A percentile compares a stretch with the other conserved stretches of the same genome.
phyloP scores from a whole-genome alignment of 2,329 filamentous ascomycete genomes.

The Paramyrothecium roridum region DNA sequence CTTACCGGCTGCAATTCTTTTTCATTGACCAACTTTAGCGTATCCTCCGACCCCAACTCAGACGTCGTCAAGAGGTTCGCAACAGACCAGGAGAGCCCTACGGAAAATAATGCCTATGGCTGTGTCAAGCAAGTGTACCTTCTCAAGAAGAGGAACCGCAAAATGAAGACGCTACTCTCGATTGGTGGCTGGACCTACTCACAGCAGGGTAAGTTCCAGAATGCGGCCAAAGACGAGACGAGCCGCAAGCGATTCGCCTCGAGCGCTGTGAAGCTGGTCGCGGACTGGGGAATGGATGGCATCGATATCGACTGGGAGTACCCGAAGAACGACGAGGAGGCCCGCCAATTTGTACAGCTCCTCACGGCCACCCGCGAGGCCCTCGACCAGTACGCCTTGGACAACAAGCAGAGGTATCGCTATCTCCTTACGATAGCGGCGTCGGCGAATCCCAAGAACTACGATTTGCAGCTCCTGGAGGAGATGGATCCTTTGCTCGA shows the following conservation, averaged over 20 bases:
- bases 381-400: conserved; percentile 38
- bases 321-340: conserved; percentile 35
- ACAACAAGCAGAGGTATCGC: conserved; percentile 37
- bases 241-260: conserved; percentile 65
- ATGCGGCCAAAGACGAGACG: conserved; percentile 25
- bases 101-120: conserved; percentile 68
- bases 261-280: conserved; percentile 65
- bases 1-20: not conserved
- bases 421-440: conserved; percentile 51
- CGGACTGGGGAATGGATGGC: conserved; percentile 61
- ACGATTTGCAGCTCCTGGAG: conserved; percentile 45
- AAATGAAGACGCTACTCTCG: conserved; percentile 75
- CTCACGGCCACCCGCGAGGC: conserved; percentile 38
- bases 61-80: conserved; percentile 66
- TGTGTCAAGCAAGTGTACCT: conserved; percentile 74
- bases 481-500: conserved; percentile 57
- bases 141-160: conserved; percentile 72
- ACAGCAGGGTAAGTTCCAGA: conserved; percentile 51
- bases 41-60: conserved; percentile 29
- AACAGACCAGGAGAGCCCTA: conserved; percentile 56
- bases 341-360: conserved; percentile 36
- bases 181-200: conserved; percentile 82
- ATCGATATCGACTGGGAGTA: conserved; percentile 59
- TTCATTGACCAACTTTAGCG: conserved; percentile 8
- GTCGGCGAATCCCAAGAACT: conserved; percentile 45